Percentiles rank a stretch among this genome's conserved stretches.
phyloP scores from a whole-genome alignment of 306 rosid genomes.

The Calophaca sinica region DNA sequence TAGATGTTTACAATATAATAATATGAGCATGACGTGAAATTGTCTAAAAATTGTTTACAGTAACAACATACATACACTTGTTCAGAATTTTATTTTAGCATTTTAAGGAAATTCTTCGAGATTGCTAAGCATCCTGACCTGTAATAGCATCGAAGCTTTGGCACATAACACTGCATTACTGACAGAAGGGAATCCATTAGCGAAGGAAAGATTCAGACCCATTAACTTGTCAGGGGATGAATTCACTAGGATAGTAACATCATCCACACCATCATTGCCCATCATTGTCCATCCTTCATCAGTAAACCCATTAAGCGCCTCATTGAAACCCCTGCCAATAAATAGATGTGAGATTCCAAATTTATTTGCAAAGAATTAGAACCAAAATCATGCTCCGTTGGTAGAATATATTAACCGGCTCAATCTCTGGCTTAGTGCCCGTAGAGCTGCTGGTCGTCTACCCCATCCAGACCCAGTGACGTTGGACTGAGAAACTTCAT shows the following conservation, averaged over 20 bases:
- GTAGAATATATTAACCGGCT: slow-evolving; percentile 66
- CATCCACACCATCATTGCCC: slow-evolving; percentile 93
- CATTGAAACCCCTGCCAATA: slow-evolving; percentile 85
- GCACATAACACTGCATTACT: slow-evolving; percentile 96
- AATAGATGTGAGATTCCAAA: slow-evolving; percentile 47
- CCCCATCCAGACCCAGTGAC: slow-evolving; percentile 97
- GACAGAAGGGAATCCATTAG: slow-evolving; percentile 85
- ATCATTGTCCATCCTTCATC: slow-evolving; percentile 99
- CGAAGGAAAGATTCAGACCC: slow-evolving; percentile 89
- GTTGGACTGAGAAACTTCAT: slow-evolving; percentile 88
- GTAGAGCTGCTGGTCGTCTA: slow-evolving; percentile 91
- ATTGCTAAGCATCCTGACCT: slow-evolving; percentile 63
- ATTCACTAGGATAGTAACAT: slow-evolving; percentile 86
- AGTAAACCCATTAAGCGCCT: slow-evolving; percentile 94
- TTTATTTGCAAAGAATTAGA: slow-evolving; percentile 15
- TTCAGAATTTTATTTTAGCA: slow-evolving; percentile 2
- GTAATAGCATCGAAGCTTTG: slow-evolving; percentile 96
- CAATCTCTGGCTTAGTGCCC: slow-evolving; percentile 91
- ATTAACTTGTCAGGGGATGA: slow-evolving; percentile 92
- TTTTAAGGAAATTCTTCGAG: slow-evolving; percentile 13
- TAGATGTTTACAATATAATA: slow-evolving; percentile 3
- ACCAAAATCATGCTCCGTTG: slow-evolving; percentile 10
- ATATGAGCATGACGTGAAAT: slow-evolving; percentile 3
- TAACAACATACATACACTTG: slow-evolving; percentile 3
- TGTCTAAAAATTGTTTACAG: not conserved